Evolutionary conservation across 345 rosid genomes (phyloP).

Genomic region (Eucalyptus camaldulensis): DNA sequence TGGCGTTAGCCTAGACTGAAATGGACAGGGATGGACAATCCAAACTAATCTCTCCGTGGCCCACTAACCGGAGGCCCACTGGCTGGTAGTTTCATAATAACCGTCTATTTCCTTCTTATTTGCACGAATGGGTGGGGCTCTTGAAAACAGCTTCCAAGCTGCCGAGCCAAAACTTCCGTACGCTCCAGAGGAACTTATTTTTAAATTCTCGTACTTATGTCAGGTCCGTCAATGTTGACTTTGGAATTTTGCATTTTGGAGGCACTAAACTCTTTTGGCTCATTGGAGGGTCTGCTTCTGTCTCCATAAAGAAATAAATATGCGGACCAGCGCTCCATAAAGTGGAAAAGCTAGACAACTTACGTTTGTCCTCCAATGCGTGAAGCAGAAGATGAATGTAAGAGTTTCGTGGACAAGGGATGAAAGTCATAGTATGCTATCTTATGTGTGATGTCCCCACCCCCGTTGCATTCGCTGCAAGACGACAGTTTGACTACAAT

Average conservation of each 20-base stretch:
- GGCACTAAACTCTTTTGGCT: background rate
- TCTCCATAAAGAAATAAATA: background rate
- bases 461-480: no score
- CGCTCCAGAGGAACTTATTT: background rate
- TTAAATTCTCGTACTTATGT: background rate
- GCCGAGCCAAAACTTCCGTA: background rate
- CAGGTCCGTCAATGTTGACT: background rate
- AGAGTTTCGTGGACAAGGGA: no score
- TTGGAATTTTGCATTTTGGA: background rate
- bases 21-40: background rate
- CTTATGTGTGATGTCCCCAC: no score
- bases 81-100: background rate
- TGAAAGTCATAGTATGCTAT: no score
- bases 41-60: background rate
- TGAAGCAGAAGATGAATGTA: no score
- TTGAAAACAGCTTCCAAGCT: background rate
- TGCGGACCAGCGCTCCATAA: background rate
- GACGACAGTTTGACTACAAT: no score
- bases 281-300: background rate
- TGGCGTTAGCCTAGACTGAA: background rate
- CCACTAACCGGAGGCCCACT: background rate
- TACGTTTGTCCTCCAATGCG: no score
- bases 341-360: background rate
- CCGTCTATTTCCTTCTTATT: background rate
- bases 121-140: background rate